Percentiles rank a stretch among this genome's conserved stretches.
Evolutionary conservation across 2,329 filamentous ascomycete genomes (phyloP).

Genomic region (Alternaria postmessia): DNA sequence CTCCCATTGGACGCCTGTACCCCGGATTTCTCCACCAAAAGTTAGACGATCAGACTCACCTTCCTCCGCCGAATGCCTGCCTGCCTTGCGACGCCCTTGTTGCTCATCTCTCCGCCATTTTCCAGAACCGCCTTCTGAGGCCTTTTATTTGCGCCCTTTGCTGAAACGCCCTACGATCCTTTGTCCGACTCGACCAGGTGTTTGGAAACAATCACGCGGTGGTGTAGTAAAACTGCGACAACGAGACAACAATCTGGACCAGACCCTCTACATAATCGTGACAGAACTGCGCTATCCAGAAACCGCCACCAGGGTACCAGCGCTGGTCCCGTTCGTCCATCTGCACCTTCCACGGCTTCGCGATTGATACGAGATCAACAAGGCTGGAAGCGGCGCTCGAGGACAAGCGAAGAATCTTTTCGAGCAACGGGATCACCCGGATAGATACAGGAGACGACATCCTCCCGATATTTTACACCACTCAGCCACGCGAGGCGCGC

Average conservation of each 20-base stretch:
- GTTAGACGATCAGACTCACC: conserved; percentile 7
- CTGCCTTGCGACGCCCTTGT: conserved; percentile 14
- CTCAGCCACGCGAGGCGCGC: conserved; percentile 2
- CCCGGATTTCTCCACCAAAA: conserved; percentile 14
- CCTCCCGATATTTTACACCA: neutral
- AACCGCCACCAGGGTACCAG: neutral
- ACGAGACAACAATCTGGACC: conserved; percentile 22
- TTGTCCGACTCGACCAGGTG: conserved; percentile 22
- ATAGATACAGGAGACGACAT: conserved; percentile 11
- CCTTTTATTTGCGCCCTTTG: conserved; percentile 14
- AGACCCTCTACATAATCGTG: conserved; percentile 21
- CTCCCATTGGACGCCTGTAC: conserved; percentile 4
- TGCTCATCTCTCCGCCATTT: conserved; percentile 5
- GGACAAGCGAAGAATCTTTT: conserved; percentile 11
- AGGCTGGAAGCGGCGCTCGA: conserved; percentile 11
- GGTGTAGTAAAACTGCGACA: conserved; percentile 25
- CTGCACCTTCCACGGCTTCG: conserved; percentile 6
- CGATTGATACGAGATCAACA: conserved; percentile 2
- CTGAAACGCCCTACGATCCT: conserved; percentile 9
- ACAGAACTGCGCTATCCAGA: conserved; percentile 4
- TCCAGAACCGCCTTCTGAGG: conserved; percentile 6
- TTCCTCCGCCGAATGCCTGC: conserved; percentile 11
- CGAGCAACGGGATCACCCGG: conserved; percentile 1
- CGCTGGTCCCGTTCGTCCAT: neutral
- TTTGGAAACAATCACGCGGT: conserved; percentile 24